Evolutionary conservation across 495 filamentous ascomycete species (phyloP).

Genomic region (Penicillium flavigenum): DNA sequence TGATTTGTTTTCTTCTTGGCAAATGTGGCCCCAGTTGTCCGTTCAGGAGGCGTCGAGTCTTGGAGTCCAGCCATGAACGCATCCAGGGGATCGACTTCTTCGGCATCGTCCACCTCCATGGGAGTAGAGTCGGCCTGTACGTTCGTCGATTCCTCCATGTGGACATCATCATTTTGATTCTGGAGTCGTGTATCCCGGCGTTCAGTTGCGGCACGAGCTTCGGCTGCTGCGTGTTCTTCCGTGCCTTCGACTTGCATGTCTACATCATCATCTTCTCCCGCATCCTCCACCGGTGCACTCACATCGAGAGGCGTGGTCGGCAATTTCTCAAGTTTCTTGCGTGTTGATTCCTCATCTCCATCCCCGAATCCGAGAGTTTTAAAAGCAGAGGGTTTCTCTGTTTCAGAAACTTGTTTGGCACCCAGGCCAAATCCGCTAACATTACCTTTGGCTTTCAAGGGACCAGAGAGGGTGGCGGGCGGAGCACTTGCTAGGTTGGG

Average conservation of each 20-base stretch:
- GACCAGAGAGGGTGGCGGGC: conserved; percentile 43
- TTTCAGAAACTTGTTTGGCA: conserved; percentile 58
- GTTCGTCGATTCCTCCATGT: conserved; percentile 50
- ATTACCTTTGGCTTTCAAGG: conserved; percentile 63
- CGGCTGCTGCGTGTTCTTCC: conserved; percentile 85
- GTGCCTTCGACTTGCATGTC: conserved; percentile 72
- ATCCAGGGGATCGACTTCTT: conserved; percentile 89
- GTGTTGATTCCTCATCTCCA: conserved; percentile 80
- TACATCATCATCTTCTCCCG: conserved; percentile 69
- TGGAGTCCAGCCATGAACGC: conserved; percentile 88
- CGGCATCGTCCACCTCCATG: conserved; percentile 53
- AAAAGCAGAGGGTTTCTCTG: conserved; percentile 66
- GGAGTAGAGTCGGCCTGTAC: conserved; percentile 22
- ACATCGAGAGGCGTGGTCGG: conserved; percentile 69
- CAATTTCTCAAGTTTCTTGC: conserved; percentile 84
- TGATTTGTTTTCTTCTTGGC: conserved; percentile 47
- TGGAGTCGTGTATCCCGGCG: conserved; percentile 70
- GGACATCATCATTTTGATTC: conserved; percentile 46
- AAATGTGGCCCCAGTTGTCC: conserved; percentile 42
- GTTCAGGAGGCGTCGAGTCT: conserved; percentile 48
- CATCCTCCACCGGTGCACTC: conserved; percentile 56
- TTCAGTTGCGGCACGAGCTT: conserved; percentile 75
- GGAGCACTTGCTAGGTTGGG: conserved; percentile 46
- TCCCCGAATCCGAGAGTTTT: conserved; percentile 81
- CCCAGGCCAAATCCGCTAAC: conserved; percentile 83